Conservation (phyloP, 2,329 filamentous ascomycete species). For the Teratosphaeria nubilosa region DNA sequence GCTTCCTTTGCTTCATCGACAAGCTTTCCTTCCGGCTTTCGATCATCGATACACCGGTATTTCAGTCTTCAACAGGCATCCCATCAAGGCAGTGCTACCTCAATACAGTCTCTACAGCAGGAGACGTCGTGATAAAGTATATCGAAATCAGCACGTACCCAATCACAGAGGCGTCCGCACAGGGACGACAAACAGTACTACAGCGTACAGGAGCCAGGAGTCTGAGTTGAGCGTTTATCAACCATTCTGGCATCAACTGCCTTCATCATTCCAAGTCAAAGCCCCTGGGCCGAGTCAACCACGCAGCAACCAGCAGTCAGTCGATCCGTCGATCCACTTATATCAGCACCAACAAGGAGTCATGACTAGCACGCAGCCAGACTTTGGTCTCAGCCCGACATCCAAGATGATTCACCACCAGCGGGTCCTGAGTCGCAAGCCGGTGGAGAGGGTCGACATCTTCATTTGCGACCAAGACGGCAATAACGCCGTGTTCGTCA, state of each 20-base stretch:
- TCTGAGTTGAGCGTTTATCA: not conserved
- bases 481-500: constrained; percentile 1
- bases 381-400: no score
- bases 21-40: not conserved
- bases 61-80: not conserved
- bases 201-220: not conserved
- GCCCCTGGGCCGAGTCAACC: no score
- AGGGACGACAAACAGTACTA: not conserved
- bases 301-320: no score
- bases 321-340: no score
- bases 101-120: not conserved
- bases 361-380: not conserved
- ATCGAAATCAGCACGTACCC: not conserved
- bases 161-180: not conserved
- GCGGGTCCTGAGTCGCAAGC: not conserved
- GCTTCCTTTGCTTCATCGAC: not conserved
- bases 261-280: not conserved
- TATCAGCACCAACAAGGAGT: not conserved
- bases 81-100: not conserved
- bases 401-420: not conserved
- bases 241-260: not conserved
- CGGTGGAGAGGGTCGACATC: constrained; percentile 7
- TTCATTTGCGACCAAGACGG: constrained; percentile 5
- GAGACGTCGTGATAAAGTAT: not conserved
- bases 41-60: not conserved